Base-by-base conservation (phyloP, 768 basidiomycete species). In the Psilocybe tampanensis region DNA sequence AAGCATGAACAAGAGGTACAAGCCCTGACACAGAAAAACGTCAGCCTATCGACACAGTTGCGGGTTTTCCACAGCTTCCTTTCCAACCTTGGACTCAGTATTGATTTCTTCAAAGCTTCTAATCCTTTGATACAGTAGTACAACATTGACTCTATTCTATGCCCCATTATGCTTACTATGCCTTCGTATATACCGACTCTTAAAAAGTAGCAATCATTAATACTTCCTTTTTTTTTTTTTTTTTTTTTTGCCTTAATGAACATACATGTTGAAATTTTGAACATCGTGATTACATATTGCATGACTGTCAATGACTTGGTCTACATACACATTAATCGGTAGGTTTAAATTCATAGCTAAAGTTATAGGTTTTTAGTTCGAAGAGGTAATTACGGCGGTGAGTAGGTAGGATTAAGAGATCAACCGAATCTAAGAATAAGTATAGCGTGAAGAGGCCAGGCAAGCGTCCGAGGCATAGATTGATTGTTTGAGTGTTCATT, bases 381-480 rank as follows among this genome's bases (percentile, higher is more conserved):
- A 39, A 13, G 36, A 39, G n/a, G 19, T 45, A 26, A n/a, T n/a
- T n/a, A n/a, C n/a, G 44, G 12, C 9, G 44, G 12, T 21, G 15
- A 51, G 22, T 42, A 49, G 17, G 36, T n/a, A 44, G 19, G 18
- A 52, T 58, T 51, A 51, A 18, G 22, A 51, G 36, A 39, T 51
- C 48, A 50, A 51, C 49, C 36, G 36, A 59, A 44, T 50, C 23
- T 54, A 54, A 19, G 6, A n/a, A n/a, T 58, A 58, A 48, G 39
- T 4, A 39, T 39, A 39, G 6, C 6, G 36, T 39, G 36, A 39
- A 39, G 4, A 39, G n/a, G 12, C 36, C 36, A 39, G 12, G 36
- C 36, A n/a, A 39, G 36, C 36, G 36, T 39, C 36, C 13, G 12
- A 29, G 29, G 4, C 9, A 5, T 3, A 39, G 36, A 15, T 39